Conservation (phyloP, 2,329 filamentous ascomycete genomes). For the Leptographium wingfieldii region DNA sequence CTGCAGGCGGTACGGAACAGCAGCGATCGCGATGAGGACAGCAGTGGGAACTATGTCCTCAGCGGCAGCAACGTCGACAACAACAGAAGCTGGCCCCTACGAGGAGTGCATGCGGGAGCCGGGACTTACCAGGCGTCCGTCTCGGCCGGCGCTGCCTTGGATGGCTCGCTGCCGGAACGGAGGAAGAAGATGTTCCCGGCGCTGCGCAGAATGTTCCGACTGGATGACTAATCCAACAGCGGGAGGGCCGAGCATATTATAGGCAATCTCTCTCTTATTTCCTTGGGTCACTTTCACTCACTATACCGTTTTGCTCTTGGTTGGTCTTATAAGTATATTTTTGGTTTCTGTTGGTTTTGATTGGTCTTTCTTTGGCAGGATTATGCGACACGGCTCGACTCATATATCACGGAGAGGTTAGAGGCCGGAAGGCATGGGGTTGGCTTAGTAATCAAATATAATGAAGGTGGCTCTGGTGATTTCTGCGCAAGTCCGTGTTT, state of each 20-base stretch:
- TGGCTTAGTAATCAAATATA: neutral
- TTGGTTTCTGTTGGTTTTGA: neutral
- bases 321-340: neutral
- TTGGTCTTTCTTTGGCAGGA: neutral
- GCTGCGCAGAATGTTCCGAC: constrained; percentile 51
- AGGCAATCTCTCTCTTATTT: neutral
- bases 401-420: neutral
- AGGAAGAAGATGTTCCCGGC: constrained; percentile 52
- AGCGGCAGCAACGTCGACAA: constrained; percentile 8
- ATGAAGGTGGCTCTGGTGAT: too few relatives aligned
- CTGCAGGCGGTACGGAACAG: constrained; percentile 30
- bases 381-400: neutral
- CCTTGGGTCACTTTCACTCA: neutral
- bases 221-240: constrained; percentile 23
- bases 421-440: neutral
- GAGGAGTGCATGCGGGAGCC: constrained; percentile 4
- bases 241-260: neutral
- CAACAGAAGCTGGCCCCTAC: constrained; percentile 12
- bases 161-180: neutral
- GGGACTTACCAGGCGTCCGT: constrained; percentile 2
- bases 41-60: constrained; percentile 1
- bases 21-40: constrained; percentile 13
- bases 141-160: neutral
- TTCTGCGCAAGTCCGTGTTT: neutral
- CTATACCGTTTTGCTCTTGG: neutral